Evolutionary conservation across 495 filamentous ascomycete genomes (phyloP).

Genomic region (Penicillium coprophilum): DNA sequence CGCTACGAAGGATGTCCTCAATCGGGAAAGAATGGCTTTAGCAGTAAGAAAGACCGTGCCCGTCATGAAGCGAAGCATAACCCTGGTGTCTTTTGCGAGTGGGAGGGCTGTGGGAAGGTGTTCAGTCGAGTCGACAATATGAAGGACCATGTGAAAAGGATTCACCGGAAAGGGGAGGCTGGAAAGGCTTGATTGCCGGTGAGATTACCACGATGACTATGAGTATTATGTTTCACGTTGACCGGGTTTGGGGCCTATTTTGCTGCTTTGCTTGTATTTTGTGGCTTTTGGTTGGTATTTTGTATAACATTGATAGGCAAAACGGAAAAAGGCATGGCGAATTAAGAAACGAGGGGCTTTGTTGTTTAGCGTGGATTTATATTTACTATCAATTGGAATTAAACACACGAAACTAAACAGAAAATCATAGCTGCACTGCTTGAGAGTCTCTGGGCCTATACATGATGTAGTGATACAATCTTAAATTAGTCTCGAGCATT

Average conservation of each 20-base stretch:
- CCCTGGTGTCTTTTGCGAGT: conserved; percentile 57
- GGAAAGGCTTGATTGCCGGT: neutral
- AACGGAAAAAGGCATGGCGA: neutral
- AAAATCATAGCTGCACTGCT: neutral
- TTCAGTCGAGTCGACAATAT: conserved; percentile 68
- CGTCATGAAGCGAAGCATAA: conserved; percentile 65
- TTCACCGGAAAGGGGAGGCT: conserved; percentile 31
- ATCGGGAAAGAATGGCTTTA: conserved; percentile 56
- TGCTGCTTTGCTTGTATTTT: neutral
- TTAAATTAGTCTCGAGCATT: neutral
- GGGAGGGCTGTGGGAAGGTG: conserved; percentile 55
- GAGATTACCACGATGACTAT: neutral
- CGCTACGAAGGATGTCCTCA: conserved; percentile 61
- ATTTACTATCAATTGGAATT: neutral
- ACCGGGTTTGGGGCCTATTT: neutral
- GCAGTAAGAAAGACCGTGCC: conserved; percentile 62
- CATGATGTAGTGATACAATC: neutral
- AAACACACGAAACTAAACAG: neutral
- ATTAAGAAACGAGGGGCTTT: neutral
- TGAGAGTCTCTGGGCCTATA: neutral
- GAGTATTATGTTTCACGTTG: neutral
- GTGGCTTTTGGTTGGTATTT: neutral
- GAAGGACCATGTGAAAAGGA: conserved; percentile 56
- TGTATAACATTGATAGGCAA: conserved; percentile 2
- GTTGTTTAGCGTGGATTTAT: conserved; percentile 1